Conservation (phyloP, 2,329 filamentous ascomycete genomes). For the Davidsoniella neocaledoniae region DNA sequence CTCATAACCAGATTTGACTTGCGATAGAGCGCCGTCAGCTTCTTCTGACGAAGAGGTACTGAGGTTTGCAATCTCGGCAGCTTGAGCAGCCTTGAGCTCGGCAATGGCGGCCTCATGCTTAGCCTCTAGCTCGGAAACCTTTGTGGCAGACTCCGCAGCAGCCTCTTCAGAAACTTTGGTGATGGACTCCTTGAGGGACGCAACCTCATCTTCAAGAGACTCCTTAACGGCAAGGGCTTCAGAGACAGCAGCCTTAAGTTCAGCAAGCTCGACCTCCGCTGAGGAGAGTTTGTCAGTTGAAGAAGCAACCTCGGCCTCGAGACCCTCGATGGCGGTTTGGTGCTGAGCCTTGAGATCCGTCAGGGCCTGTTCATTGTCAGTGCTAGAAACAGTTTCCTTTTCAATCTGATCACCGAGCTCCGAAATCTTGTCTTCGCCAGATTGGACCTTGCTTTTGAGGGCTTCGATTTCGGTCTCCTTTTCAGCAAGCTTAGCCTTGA, state of each 20-base stretch:
- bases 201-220: constrained; percentile 30
- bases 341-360: constrained; percentile 33
- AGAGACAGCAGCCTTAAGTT: constrained; percentile 31
- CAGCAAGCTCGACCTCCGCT: constrained; percentile 34
- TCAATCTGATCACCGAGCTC: constrained; percentile 36
- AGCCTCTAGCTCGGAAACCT: constrained; percentile 26
- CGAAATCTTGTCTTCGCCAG: constrained; percentile 37
- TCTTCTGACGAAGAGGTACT: constrained; percentile 21
- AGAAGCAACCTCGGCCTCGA: constrained; percentile 32
- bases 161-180: constrained; percentile 35
- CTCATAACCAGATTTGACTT: constrained; percentile 33
- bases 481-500: constrained; percentile 41
- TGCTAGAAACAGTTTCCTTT: constrained; percentile 23
- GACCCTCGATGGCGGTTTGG: constrained; percentile 28
- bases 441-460: constrained; percentile 38
- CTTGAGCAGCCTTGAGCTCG: constrained; percentile 16
- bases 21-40: constrained; percentile 24
- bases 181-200: constrained; percentile 32
- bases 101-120: constrained; percentile 30
- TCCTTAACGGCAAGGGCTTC: constrained; percentile 34
- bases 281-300: constrained; percentile 32
- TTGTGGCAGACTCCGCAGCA: constrained; percentile 25
- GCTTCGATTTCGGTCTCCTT: constrained; percentile 41
- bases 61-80: constrained; percentile 26
- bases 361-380: constrained; percentile 25